Percentiles rank a stretch among this genome's conserved stretches.
phyloP scores from a whole-genome alignment of 148 eudicot genomes.

The Heliamphora exappendiculata region DNA sequence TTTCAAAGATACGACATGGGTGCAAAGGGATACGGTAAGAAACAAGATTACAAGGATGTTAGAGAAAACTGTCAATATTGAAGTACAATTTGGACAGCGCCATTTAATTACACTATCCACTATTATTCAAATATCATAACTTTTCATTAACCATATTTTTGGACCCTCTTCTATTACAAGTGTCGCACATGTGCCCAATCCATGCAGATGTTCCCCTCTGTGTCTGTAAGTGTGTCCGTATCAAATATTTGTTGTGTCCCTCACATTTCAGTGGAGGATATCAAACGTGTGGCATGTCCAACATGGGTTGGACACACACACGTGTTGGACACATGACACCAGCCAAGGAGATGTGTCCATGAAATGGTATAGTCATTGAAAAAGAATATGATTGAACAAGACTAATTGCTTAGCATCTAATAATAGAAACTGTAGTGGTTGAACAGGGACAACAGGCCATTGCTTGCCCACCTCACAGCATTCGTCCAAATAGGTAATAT shows the following conservation, averaged over 20 bases:
- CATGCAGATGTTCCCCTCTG: background rate
- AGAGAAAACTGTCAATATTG: background rate
- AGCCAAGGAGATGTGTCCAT: too few species aligned
- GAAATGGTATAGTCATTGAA: background rate
- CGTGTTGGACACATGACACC: too few species aligned
- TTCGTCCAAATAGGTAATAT: background rate
- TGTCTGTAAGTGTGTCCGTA: background rate
- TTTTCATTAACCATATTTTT: background rate
- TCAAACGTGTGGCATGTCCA: too few species aligned
- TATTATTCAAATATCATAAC: background rate
- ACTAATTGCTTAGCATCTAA: background rate
- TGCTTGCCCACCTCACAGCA: too few species aligned
- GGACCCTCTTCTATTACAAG: background rate
- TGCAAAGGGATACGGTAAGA: background rate
- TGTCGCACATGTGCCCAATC: background rate
- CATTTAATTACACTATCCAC: background rate
- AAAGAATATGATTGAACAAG: background rate
- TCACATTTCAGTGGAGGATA: too few species aligned
- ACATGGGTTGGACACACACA: too few species aligned
- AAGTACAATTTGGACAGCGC: background rate
- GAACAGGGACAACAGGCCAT: too few species aligned
- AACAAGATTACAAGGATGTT: background rate
- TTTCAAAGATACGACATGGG: background rate
- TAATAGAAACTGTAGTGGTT: background rate
- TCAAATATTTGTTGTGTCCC: too few species aligned